Base-by-base conservation (phyloP, 2,329 filamentous ascomycete species). In the Penicillium sp. region DNA sequence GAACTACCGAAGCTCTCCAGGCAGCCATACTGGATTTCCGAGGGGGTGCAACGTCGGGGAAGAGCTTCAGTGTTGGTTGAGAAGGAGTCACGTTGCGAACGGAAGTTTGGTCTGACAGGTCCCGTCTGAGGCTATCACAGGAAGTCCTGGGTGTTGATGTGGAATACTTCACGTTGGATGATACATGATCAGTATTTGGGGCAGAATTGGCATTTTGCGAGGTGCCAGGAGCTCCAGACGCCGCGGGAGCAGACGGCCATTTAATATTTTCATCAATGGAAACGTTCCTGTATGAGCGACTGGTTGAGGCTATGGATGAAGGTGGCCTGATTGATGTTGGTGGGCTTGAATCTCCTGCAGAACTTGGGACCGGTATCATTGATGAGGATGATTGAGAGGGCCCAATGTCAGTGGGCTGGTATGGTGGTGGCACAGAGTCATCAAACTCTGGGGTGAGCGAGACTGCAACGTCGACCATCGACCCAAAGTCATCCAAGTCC, bases 381-480 rank as follows among this genome's bases (percentile, higher is more conserved):
- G 60, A 47, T 10, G 49, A 40, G 3, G 53, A 47, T n/a, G 46
- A 40, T 27, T 27, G 24, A 3, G 58, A 59, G 2, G 55, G 14
- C 10, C 27, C 9, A 18, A 21, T 40, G 11, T 54, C 49, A 16
- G 40, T 45, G 6, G 49, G 48, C 11, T 60, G 61, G 22, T 64
- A 64, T 4, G 63, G 58, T 5, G 67, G 63, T 13, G 67, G 62
- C 27, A 52, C 52, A 2, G 56, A 18, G 34, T 70, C 63, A 29
- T 68, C 63, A 9, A 60, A 54, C 7, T 61, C 58, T 5, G 60
- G 53, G 43, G 67, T 60, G 46, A 67, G 51, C 4, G 71, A 67
- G 18, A 70, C 67, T 11, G 69, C 63, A 22, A 63, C 65, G 21
- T 73, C 68, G 7, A 73, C 67, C 52, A 73, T 62, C 4, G 70